phyloP scores from a whole-genome alignment of 164 flowering plant species.

The Paratinospora sagittata region DNA sequence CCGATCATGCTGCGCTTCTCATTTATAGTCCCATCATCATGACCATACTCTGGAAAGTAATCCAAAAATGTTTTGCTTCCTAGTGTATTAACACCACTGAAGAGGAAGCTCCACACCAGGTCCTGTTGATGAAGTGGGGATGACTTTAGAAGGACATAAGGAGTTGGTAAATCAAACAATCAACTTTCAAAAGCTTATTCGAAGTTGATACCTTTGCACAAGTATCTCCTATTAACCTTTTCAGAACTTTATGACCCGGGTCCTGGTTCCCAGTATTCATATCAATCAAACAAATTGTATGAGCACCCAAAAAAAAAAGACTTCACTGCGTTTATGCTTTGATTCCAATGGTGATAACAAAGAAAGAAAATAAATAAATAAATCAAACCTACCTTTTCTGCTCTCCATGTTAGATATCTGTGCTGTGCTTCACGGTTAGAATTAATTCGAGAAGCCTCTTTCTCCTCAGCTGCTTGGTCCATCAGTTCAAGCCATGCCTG shows the following conservation, averaged over 20 bases:
- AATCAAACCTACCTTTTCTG: slow-evolving; percentile 58
- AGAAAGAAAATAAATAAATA: background rate
- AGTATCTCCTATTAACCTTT: slow-evolving; percentile 63
- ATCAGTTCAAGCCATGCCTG: slow-evolving; percentile 85
- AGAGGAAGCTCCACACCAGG: slow-evolving; percentile 63
- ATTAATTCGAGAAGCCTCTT: slow-evolving; percentile 34
- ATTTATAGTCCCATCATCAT: slow-evolving; percentile 65
- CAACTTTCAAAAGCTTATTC: background rate
- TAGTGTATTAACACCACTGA: slow-evolving; percentile 59
- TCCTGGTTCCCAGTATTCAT: slow-evolving; percentile 44
- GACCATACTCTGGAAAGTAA: slow-evolving; percentile 77
- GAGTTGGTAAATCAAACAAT: background rate
- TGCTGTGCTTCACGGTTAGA: slow-evolving; percentile 75
- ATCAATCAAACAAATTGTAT: background rate
- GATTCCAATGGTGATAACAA: background rate
- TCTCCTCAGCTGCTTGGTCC: slow-evolving; percentile 51
- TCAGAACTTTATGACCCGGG: slow-evolving; percentile 74
- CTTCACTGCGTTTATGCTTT: background rate
- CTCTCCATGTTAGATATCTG: slow-evolving; percentile 87
- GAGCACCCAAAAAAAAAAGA: background rate
- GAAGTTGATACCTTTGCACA: slow-evolving; percentile 53
- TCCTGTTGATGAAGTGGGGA: slow-evolving; percentile 34
- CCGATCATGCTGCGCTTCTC: slow-evolving; percentile 75
- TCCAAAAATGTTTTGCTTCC: slow-evolving; percentile 68
- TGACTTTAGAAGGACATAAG: background rate